Conservation (phyloP, 345 rosid genomes). For the Eucalyptus erythrocorys region DNA sequence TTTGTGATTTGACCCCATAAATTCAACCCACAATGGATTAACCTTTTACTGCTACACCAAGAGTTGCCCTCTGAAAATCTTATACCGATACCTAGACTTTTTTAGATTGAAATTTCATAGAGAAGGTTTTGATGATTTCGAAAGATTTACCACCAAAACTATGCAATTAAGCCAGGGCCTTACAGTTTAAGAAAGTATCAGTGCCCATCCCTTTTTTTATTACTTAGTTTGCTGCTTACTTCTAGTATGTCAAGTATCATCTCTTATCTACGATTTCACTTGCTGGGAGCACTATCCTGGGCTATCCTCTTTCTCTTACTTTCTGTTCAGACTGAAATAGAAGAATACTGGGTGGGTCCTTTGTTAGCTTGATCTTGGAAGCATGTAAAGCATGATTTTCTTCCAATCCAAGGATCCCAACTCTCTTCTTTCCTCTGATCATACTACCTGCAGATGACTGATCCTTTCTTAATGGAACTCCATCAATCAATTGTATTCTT, state of each 20-base stretch:
- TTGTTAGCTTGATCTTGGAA: neutral
- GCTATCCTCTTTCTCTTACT: neutral
- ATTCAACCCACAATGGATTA: neutral
- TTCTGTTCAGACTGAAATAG: neutral
- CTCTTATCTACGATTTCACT: neutral
- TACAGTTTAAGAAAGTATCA: neutral
- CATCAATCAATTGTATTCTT: neutral
- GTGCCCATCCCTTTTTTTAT: neutral
- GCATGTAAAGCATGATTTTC: neutral
- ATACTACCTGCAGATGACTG: neutral
- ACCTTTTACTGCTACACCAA: neutral
- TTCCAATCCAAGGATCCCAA: neutral
- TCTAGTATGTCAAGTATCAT: neutral
- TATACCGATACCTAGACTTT: neutral
- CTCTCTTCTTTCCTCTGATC: neutral
- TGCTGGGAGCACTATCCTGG: neutral
- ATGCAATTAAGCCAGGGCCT: neutral
- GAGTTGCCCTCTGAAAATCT: neutral
- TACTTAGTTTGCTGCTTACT: neutral
- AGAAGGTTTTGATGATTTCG: neutral
- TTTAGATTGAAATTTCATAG: neutral
- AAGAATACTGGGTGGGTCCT: neutral
- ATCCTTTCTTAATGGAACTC: neutral
- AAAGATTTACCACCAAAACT: neutral
- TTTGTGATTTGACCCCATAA: neutral